phyloP scores from a whole-genome alignment of 768 basidiomycete species.

The Lentinus tigrinus region DNA sequence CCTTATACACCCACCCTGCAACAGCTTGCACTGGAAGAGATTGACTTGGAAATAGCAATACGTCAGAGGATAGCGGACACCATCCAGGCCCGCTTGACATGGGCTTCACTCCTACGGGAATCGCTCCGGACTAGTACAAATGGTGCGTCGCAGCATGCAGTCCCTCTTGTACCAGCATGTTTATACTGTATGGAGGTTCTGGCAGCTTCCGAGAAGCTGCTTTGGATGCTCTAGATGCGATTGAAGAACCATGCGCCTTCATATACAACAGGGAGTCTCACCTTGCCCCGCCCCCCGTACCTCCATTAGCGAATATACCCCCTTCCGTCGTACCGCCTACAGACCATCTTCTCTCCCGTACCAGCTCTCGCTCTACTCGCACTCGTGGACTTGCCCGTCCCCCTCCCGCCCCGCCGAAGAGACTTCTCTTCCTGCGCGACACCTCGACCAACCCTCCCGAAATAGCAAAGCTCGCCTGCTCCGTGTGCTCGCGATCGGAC shows the following conservation, averaged over 20 bases:
- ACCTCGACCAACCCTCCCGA: slow-evolving; percentile 29
- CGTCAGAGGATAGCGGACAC: slow-evolving; percentile 41
- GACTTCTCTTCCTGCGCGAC: slow-evolving; percentile 42
- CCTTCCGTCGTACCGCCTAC: background rate
- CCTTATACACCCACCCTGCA: slow-evolving; percentile 1
- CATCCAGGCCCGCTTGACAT: slow-evolving; percentile 44
- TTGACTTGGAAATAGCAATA: slow-evolving; percentile 44
- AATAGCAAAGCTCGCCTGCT: slow-evolving; percentile 40
- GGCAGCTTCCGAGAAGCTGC: slow-evolving; percentile 39
- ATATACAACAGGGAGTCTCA: slow-evolving; percentile 35
- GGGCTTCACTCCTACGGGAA: slow-evolving; percentile 43
- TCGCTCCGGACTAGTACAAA: slow-evolving; percentile 26
- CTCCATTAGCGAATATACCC: slow-evolving; percentile 14
- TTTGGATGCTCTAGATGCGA: slow-evolving; percentile 40
- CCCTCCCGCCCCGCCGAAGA: slow-evolving; percentile 26
- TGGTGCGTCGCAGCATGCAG: background rate
- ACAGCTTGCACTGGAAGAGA: slow-evolving; percentile 37
- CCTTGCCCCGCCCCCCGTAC: slow-evolving; percentile 18
- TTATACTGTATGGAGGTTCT: background rate
- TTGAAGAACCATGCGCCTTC: slow-evolving; percentile 38
- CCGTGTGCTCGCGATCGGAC: slow-evolving; percentile 44
- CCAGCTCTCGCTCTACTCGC: slow-evolving; percentile 14
- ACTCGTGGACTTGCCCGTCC: slow-evolving; percentile 18
- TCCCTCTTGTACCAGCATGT: background rate
- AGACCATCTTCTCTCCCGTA: background rate